Conservation (phyloP, 2,329 filamentous ascomycete species). For the Fusarium subtropicale region DNA sequence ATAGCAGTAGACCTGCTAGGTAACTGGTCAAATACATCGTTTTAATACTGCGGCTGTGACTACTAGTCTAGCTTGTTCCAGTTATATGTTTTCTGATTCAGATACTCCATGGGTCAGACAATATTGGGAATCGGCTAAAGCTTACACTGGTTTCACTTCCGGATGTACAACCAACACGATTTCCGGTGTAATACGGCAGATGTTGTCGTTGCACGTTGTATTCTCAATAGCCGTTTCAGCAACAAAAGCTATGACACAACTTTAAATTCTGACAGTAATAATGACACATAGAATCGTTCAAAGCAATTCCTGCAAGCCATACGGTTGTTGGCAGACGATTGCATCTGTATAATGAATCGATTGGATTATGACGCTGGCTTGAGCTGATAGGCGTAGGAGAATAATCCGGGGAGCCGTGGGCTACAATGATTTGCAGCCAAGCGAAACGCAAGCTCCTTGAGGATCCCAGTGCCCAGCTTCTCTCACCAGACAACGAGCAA, state of each 20-base stretch:
- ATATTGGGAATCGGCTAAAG: neutral
- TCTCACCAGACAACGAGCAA: conserved; percentile 7
- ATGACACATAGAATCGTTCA: neutral
- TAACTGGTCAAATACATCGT: neutral
- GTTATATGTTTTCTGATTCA: neutral
- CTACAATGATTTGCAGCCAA: conserved; percentile 41
- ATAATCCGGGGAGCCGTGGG: conserved; percentile 33
- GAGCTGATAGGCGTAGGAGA: conserved; percentile 16
- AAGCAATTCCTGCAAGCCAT: neutral
- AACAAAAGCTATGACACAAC: conserved; percentile 1
- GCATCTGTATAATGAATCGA: neutral
- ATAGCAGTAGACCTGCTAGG: neutral
- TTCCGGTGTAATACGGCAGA: conserved; percentile 6
- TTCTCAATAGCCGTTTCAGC: neutral
- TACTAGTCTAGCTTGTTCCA: neutral
- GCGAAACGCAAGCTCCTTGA: conserved; percentile 33
- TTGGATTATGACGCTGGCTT: conserved; percentile 19
- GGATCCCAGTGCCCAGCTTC: conserved; percentile 17
- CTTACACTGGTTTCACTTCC: neutral
- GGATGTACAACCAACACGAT: conserved; percentile 3
- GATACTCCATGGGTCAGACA: neutral
- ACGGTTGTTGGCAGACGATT: neutral
- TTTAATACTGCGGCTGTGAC: neutral
- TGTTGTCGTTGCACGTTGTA: neutral
- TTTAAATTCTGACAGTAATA: neutral